A percentile compares a stretch with the other conserved stretches of the same genome.
Evolutionary conservation across 176 grass and related monocot genomes (phyloP).

Genomic region (Bolboschoenus planiculmis): DNA sequence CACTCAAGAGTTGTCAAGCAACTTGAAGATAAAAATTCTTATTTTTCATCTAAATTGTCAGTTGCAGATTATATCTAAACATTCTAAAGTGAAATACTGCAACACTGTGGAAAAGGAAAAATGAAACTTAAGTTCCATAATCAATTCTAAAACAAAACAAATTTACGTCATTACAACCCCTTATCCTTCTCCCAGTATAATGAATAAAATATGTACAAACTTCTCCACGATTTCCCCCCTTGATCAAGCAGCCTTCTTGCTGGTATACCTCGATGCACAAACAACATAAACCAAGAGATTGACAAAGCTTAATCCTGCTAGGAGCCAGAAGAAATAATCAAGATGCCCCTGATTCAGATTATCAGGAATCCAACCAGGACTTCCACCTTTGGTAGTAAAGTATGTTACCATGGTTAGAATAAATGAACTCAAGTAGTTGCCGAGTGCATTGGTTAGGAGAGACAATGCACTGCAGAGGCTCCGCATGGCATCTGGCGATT

Average conservation of each 20-base stretch:
- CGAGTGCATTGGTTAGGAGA: slow-evolving; percentile 46
- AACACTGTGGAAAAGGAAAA: neutral
- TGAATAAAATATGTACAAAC: neutral
- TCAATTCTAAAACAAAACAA: neutral
- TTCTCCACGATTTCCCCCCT: neutral
- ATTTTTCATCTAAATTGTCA: neutral
- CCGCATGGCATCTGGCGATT: slow-evolving; percentile 82
- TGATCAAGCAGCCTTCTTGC: slow-evolving; percentile 68
- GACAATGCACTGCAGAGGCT: slow-evolving; percentile 66
- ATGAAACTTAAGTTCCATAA: neutral
- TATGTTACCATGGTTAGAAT: slow-evolving; percentile 65
- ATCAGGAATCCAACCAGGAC: slow-evolving; percentile 73
- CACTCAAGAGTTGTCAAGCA: no score
- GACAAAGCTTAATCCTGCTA: slow-evolving; percentile 55
- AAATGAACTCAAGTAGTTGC: slow-evolving; percentile 72
- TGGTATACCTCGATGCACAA: slow-evolving; percentile 54
- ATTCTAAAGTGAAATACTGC: neutral
- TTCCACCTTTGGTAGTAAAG: slow-evolving; percentile 55
- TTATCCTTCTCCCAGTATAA: neutral
- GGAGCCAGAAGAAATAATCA: slow-evolving; percentile 84
- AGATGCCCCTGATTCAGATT: slow-evolving; percentile 75
- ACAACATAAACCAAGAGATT: slow-evolving; percentile 51
- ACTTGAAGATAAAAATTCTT: no score
- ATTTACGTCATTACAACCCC: neutral
- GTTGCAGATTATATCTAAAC: neutral